Evolutionary conservation across 352 stramenopile species (phyloP).

Genomic region (Pythium phragmiticola): DNA sequence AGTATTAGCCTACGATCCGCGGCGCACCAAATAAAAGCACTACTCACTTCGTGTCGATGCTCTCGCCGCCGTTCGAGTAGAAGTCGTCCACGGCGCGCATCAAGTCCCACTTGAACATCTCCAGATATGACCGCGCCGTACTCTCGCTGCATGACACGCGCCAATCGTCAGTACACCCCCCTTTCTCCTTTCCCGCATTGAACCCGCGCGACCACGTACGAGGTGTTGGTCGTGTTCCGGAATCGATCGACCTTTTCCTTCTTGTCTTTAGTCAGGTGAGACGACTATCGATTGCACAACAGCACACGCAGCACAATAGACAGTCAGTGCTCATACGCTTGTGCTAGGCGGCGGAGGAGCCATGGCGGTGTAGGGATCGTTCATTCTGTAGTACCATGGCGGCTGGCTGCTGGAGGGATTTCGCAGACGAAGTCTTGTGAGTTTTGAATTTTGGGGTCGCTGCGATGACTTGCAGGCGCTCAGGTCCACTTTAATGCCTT

Average conservation of each 20-base stretch:
- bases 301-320: background rate
- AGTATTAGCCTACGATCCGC: background rate
- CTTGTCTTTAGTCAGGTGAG: conserved; percentile 46
- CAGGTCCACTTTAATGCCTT: background rate
- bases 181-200: background rate
- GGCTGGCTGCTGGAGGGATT: background rate
- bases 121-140: conserved; percentile 67
- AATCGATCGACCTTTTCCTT: conserved; percentile 72
- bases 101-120: conserved; percentile 80
- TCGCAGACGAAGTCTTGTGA: conserved; percentile 3
- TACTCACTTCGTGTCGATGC: conserved; percentile 17
- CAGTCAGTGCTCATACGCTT: background rate
- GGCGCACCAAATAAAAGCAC: background rate
- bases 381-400: background rate
- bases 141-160: conserved; percentile 38
- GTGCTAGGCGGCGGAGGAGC: background rate
- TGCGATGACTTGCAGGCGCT: background rate
- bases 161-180: background rate
- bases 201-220: conserved; percentile 33
- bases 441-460: background rate
- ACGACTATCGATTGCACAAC: conserved; percentile 13
- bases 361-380: background rate
- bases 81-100: conserved; percentile 79
- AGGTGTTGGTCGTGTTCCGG: conserved; percentile 72
- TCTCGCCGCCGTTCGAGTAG: conserved; percentile 60